Base-by-base conservation (phyloP, 2,329 filamentous ascomycete species). In the Erysiphe pisi region DNA sequence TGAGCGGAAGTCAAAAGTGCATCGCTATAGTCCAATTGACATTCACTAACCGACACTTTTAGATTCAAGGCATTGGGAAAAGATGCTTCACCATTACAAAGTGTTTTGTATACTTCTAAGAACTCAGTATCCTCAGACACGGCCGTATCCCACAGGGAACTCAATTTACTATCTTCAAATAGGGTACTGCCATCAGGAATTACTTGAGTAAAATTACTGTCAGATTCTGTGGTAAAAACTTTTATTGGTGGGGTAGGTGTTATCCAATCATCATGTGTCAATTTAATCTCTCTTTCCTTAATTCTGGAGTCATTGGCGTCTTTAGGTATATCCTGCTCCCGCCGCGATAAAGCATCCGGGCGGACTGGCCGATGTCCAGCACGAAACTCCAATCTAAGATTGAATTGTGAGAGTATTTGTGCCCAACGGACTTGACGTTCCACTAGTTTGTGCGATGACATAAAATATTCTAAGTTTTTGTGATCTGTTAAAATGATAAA, bases 391-490 rank as follows among this genome's bases (percentile, higher is more conserved):
- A 71, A 6, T 9, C 40, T 40, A 25, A 71, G 47, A 22, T 71
- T 71, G 40, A 71, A 71, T n/a, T 71, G 40, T 22, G 68, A 71
- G 20, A 71, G 68, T 43, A 71, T 47, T 71, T 71, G 36, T n/a
- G 68, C 18, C 68, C 68, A 71, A 25, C 68, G 68, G 6, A 71
- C 68, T 6, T 71, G 36, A 47, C 68, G 40, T 47, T 73, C 31
- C 22, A 45, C 43, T 45, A 73, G 20, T 47, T 43, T 73, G 43
- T 11, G 31, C 31, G 18, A 43, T 40, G 11, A 9, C 68, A 71
- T 47, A 47, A 71, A 25, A 47, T 43, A 47, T 47, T 71, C 40
- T 8, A 71, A 47, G 16, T 36, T 71, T 71, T 71, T 71, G 28
- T 71, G 31, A 20, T 71, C 68, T 43, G 68, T 22, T 47, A 71